A percentile compares a stretch with the other conserved stretches of the same genome.
These are phyloP conservation scores for Phytophthora europaea DNA, from an alignment of 352 stramenopile genomes.

Conservation along the genomic window DNA sequence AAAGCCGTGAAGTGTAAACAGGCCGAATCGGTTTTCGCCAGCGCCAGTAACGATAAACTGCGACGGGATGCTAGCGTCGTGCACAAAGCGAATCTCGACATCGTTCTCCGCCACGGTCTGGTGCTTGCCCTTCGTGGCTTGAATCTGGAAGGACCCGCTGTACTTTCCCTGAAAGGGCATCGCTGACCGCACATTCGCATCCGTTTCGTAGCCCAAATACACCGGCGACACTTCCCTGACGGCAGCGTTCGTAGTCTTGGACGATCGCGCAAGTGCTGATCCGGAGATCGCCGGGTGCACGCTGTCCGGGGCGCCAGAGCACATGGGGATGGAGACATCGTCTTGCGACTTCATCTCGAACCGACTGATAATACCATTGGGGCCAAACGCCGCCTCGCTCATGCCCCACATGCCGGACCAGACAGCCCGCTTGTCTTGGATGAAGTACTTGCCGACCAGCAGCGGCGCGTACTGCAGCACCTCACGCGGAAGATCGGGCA, in stretches of 20 bases:
- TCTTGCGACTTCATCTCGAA: conserved; percentile 92
- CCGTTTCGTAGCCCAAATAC: conserved; percentile 76
- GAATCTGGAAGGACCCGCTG: conserved; percentile 89
- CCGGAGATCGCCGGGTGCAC: conserved; percentile 64
- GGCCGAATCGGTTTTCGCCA: conserved; percentile 85
- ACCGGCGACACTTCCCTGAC: conserved; percentile 58
- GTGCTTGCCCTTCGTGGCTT: conserved; percentile 85
- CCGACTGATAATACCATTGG: conserved; percentile 77
- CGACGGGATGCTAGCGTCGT: conserved; percentile 70
- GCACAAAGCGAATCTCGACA: conserved; percentile 84
- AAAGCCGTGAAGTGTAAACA: conserved; percentile 78
- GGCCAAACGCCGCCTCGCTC: conserved; percentile 82
- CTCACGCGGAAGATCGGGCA: conserved; percentile 57
- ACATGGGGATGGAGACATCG: conserved; percentile 73
- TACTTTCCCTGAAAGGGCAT: conserved; percentile 88
- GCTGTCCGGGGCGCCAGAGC: conserved; percentile 37
- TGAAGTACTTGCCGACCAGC: conserved; percentile 86
- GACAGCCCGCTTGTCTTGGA: conserved; percentile 82
- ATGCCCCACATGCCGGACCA: conserved; percentile 89
- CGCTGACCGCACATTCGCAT: conserved; percentile 65
- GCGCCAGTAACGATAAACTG: conserved; percentile 77
- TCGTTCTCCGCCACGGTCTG: conserved; percentile 86
- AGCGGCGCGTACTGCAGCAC: conserved; percentile 78
- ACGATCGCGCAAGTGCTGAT: conserved; percentile 64
- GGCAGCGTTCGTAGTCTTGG: conserved; percentile 47